Evolutionary conservation across 2,329 filamentous ascomycete genomes (phyloP).

Genomic region (Whalleya microplaca): DNA sequence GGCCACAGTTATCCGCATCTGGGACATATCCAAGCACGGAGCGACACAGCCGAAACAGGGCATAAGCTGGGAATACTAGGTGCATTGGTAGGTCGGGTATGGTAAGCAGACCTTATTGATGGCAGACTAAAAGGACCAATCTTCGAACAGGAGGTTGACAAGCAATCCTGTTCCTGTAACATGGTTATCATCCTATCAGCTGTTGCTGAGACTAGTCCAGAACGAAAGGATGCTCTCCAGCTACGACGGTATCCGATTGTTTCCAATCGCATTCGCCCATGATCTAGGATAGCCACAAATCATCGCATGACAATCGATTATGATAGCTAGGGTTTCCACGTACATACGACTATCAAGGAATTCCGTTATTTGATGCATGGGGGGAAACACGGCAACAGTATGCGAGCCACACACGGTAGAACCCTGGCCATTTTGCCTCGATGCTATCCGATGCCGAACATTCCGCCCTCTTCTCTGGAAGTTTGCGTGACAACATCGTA

Average conservation of each 20-base stretch:
- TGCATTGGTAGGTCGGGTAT: slow-evolving; percentile 14
- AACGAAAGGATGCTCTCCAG: slow-evolving; percentile 3
- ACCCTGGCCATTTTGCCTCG: background rate
- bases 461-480: slow-evolving; percentile 5
- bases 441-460: slow-evolving; percentile 11
- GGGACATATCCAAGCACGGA: slow-evolving; percentile 12
- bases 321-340: background rate
- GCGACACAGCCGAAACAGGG: slow-evolving; percentile 13
- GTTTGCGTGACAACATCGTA: slow-evolving; percentile 2
- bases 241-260: background rate
- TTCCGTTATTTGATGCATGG: background rate
- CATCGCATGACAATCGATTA: slow-evolving; percentile 8
- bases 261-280: slow-evolving; percentile 13
- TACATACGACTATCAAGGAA: slow-evolving; percentile 4
- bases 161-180: slow-evolving; percentile 8
- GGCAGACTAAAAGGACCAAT: slow-evolving; percentile 3
- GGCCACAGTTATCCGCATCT: slow-evolving; percentile 10
- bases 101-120: slow-evolving; percentile 1
- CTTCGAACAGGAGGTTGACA: slow-evolving; percentile 2
- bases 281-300: slow-evolving; percentile 11
- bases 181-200: slow-evolving; percentile 3
- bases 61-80: slow-evolving; percentile 5
- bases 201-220: background rate
- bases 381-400: slow-evolving; percentile 13
- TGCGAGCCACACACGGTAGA: slow-evolving; percentile 15